phyloP scores from a whole-genome alignment of 768 basidiomycete species.

The Macrolepiota albuminosa region DNA sequence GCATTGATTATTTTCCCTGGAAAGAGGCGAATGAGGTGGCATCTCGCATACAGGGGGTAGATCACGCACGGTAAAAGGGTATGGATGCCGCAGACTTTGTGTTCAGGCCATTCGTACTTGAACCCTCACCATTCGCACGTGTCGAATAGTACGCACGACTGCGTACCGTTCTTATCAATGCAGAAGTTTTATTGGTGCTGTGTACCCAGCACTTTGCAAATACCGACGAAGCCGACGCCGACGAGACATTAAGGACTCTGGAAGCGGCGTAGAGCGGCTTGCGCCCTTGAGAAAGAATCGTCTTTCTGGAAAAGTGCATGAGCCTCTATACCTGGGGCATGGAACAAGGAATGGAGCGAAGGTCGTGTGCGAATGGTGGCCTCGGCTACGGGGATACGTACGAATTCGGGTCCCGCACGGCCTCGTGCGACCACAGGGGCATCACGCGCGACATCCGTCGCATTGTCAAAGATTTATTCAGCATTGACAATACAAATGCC shows the following conservation, averaged over 20 bases:
- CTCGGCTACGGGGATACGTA: conserved; percentile 15
- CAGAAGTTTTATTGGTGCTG: conserved; percentile 49
- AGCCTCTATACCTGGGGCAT: conserved; percentile 12
- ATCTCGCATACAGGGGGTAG: neutral
- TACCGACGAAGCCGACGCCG: conserved; percentile 41
- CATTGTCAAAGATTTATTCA: conserved; percentile 3
- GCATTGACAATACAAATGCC: conserved; percentile 1
- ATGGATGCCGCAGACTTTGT: conserved; percentile 24
- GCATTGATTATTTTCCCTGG: conserved; percentile 66
- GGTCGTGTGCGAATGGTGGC: conserved; percentile 3
- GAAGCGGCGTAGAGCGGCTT: conserved; percentile 56
- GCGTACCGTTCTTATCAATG: conserved; percentile 41
- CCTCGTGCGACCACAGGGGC: conserved; percentile 8
- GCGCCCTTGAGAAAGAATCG: conserved; percentile 45
- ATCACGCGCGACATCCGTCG: conserved; percentile 5
- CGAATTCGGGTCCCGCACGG: conserved; percentile 14
- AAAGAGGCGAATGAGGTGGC: conserved; percentile 1
- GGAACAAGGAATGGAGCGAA: neutral
- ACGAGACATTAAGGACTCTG: conserved; percentile 46
- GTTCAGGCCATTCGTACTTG: conserved; percentile 14
- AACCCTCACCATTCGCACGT: conserved; percentile 24
- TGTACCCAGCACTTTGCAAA: conserved; percentile 50
- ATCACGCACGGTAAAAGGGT: conserved; percentile 49
- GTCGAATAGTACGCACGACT: conserved; percentile 35
- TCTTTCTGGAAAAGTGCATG: conserved; percentile 51